Percentiles rank a stretch among this genome's conserved stretches.
Conservation (phyloP, 140 eudicot species). For the Stevia rebaudiana region DNA sequence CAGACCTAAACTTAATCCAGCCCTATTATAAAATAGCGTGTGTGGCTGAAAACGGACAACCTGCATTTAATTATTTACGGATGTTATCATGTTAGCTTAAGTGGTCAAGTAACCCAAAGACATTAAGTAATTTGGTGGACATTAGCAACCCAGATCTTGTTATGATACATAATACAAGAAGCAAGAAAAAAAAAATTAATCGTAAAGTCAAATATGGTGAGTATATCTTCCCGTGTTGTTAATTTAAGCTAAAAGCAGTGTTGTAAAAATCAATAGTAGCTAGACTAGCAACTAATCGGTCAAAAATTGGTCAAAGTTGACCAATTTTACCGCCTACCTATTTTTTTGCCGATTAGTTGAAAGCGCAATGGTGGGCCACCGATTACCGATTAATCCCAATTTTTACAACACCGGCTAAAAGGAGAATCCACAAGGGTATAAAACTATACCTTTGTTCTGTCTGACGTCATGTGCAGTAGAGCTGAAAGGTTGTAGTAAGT, state of each 20-base stretch:
- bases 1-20: slow-evolving; percentile 65
- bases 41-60: slow-evolving; percentile 92
- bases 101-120: slow-evolving; percentile 1
- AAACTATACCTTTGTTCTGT: slow-evolving; percentile 76
- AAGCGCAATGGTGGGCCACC: too few relatives aligned
- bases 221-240: background rate
- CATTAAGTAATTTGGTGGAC: background rate
- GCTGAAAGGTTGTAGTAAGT: slow-evolving; percentile 90
- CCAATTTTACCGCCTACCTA: too few relatives aligned
- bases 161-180: background rate
- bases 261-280: too few relatives aligned
- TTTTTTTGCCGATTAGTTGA: too few relatives aligned
- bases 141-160: background rate
- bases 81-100: background rate
- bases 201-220: background rate
- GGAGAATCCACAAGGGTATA: background rate
- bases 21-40: slow-evolving; percentile 65
- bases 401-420: too few relatives aligned
- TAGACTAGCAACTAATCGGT: too few relatives aligned
- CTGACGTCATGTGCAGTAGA: slow-evolving; percentile 79
- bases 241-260: background rate
- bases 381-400: too few relatives aligned
- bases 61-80: slow-evolving; percentile 38
- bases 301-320: too few relatives aligned
- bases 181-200: background rate